Base-by-base conservation (phyloP, 805 yeast genomes). In the Debaryomyces tyrocola region DNA sequence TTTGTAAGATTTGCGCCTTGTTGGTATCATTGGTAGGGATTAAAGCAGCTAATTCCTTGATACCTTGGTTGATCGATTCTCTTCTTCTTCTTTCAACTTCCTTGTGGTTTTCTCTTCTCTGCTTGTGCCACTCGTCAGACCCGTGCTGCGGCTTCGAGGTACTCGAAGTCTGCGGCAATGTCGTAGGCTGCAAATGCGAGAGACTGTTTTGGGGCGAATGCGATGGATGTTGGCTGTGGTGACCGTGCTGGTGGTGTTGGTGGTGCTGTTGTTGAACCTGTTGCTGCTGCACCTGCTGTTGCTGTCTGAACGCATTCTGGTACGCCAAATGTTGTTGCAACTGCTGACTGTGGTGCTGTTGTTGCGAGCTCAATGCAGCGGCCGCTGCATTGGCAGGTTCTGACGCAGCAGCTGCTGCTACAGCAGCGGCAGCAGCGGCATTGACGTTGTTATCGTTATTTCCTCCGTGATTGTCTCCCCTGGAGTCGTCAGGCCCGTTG, bases 21-120 rank as follows among this genome's bases (percentile, higher is more conserved):
- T 92, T 92, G 46, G 88, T 81, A 60, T 90, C 96, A 41, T 83
- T 80, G 11, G 88, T 82, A 14, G 96, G 96, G 45, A 91, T 80
- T 49, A 91, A 65, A 20, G 80, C 80, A 28, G 91, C 86, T 56
- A 91, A 75, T 56, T 84, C 88, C 57, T 82, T 83, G 60, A 91
- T 90, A n/a, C 96, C 97, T 36, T 77, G 72, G 67, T 90, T 91
- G 62, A 91, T 91, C 40, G 84, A 80, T 63, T 90, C 96, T 60
- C 97, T 81, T 67, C 97, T 81, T 57, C 96, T 82, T 62, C 96
- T 79, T 70, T 91, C 97, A 18, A 91, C 97, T 68, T 91, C 97
- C 68, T 90, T 91, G 73, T 94, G 99, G 67, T 90, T 91, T 57
- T 88, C 88, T 59, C 87, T 84, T 58, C 97, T 83, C 62, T 83